Evolutionary conservation across 163 green algal genomes (phyloP).

Genomic region (Scenedesmus sp.): DNA sequence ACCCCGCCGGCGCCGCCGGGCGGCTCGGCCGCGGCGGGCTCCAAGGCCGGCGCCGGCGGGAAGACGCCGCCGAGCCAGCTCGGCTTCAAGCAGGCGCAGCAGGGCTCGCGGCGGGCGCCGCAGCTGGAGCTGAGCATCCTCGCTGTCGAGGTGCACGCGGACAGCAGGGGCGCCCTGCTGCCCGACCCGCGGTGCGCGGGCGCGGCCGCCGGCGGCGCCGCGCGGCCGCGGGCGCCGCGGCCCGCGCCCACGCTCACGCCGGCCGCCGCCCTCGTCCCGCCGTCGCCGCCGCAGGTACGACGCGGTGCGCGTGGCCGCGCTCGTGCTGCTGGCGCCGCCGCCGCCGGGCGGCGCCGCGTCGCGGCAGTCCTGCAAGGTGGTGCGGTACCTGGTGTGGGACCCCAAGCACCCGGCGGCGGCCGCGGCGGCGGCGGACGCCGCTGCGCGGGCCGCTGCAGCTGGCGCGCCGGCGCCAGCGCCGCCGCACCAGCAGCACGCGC

Average conservation of each 20-base stretch:
- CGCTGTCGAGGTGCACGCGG: slow-evolving; percentile 86
- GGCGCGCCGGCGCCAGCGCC: not conserved
- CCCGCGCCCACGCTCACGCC: too few relatives aligned
- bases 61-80: slow-evolving; percentile 53
- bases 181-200: slow-evolving; percentile 81
- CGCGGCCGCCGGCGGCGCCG: too few relatives aligned
- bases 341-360: not conserved
- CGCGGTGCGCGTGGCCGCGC: slow-evolving; percentile 53
- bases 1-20: slow-evolving; percentile 14
- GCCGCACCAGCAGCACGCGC: not conserved
- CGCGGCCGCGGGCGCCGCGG: too few relatives aligned
- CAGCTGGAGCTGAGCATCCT: slow-evolving; percentile 78
- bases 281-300: slow-evolving; percentile 59
- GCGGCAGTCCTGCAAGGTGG: slow-evolving; percentile 2
- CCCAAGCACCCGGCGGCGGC: slow-evolving; percentile 33
- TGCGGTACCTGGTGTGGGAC: slow-evolving; percentile 32
- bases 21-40: not conserved
- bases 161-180: slow-evolving; percentile 75
- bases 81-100: slow-evolving; percentile 50
- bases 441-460: not conserved
- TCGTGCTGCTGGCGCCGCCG: slow-evolving; percentile 8
- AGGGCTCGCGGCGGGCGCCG: slow-evolving; percentile 26
- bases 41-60: not conserved
- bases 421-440: slow-evolving; percentile 12
- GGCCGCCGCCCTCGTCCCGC: too few relatives aligned